Percentiles rank a stretch among this genome's conserved stretches.
phyloP scores from a whole-genome alignment of 2,329 filamentous ascomycete genomes.

The Ophiocordyceps australis region DNA sequence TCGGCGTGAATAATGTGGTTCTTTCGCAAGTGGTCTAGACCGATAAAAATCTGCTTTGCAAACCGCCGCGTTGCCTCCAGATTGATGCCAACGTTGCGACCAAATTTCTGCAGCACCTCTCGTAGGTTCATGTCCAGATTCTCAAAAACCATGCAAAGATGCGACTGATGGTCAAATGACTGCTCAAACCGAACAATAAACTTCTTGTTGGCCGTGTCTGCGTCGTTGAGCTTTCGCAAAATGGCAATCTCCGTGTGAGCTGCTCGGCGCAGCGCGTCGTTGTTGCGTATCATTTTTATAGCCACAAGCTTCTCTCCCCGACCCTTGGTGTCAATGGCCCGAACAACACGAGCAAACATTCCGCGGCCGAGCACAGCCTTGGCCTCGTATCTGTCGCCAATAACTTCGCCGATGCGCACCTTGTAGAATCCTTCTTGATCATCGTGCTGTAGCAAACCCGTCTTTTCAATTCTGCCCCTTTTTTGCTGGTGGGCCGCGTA shows the following conservation, averaged over 20 bases:
- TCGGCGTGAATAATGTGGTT: constrained; percentile 92
- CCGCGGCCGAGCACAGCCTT: constrained; percentile 78
- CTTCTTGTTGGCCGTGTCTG: constrained; percentile 77
- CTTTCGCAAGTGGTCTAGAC: constrained; percentile 71
- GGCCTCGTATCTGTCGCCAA: constrained; percentile 80
- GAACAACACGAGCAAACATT: constrained; percentile 93
- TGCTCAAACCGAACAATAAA: constrained; percentile 80
- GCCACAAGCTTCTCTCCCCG: constrained; percentile 72
- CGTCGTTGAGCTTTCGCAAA: constrained; percentile 66
- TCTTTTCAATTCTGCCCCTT: constrained; percentile 32
- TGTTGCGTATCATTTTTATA: constrained; percentile 95
- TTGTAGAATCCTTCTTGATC: constrained; percentile 95
- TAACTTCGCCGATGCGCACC: constrained; percentile 75
- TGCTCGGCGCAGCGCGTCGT: constrained; percentile 80
- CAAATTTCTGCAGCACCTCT: constrained; percentile 90
- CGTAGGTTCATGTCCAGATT: constrained; percentile 85
- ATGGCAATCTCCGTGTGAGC: constrained; percentile 92
- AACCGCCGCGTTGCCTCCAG: constrained; percentile 74
- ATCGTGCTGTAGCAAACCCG: constrained; percentile 75
- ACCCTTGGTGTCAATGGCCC: constrained; percentile 60
- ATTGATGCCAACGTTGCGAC: constrained; percentile 85
- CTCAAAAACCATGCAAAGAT: constrained; percentile 94
- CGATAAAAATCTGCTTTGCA: constrained; percentile 85
- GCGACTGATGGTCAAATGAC: constrained; percentile 83
- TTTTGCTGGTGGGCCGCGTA: constrained; percentile 33